phyloP scores from a whole-genome alignment of 2,329 filamentous ascomycete genomes.

The Cytospora leucostoma region DNA sequence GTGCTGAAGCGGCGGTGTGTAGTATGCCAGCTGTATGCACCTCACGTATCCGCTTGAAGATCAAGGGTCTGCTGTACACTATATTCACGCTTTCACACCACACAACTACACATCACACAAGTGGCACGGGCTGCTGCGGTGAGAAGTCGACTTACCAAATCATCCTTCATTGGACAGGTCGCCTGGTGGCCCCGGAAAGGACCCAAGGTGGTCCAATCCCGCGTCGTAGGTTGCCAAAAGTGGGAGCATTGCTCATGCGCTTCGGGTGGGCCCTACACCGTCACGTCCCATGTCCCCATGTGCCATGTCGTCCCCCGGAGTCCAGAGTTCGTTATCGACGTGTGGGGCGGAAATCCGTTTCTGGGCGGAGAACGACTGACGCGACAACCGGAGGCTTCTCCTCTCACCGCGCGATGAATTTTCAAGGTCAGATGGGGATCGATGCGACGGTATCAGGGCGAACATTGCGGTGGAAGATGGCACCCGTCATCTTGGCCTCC shows the following conservation, averaged over 20 bases:
- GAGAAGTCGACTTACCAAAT: not conserved
- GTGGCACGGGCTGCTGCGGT: not conserved
- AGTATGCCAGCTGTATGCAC: not conserved
- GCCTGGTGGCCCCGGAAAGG: not conserved
- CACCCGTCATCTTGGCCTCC: not conserved
- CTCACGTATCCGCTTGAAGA: not conserved
- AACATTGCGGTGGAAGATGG: not conserved
- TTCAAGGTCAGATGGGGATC: not conserved
- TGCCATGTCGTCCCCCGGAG: not conserved
- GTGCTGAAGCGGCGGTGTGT: not conserved
- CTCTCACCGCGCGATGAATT: not conserved
- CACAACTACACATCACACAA: too few relatives aligned
- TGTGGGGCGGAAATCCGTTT: not conserved
- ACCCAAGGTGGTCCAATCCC: not conserved
- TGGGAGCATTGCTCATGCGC: not conserved
- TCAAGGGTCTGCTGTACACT: too few relatives aligned
- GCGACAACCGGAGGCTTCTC: not conserved
- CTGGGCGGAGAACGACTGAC: too few relatives aligned
- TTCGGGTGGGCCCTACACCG: not conserved
- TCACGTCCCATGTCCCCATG: not conserved
- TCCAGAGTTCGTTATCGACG: not conserved
- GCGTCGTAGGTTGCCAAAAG: not conserved
- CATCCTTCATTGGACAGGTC: not conserved
- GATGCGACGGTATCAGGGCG: not conserved
- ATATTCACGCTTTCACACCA: too few relatives aligned